These are phyloP conservation scores for Teratosphaeria epicoccoides DNA, from an alignment of 2,329 filamentous ascomycete genomes.

Conservation along the genomic window DNA sequence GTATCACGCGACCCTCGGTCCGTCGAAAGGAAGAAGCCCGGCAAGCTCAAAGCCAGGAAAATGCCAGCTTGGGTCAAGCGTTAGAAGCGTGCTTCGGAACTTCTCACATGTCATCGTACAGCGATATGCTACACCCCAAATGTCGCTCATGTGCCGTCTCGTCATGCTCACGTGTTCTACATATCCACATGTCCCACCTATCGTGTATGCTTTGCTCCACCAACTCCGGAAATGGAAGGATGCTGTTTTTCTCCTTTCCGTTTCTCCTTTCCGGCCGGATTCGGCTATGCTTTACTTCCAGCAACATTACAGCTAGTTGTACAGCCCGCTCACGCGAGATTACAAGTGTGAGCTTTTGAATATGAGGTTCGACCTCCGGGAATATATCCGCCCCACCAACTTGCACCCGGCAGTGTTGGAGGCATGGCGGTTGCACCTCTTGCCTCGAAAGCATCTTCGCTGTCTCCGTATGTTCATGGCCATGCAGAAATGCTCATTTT, in stretches of 20 bases:
- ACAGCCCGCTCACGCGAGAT: background rate
- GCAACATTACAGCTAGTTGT: background rate
- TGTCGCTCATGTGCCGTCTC: background rate
- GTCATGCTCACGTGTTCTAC: background rate
- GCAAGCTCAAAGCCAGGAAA: slow-evolving; percentile 93
- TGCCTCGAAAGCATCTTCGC: no score
- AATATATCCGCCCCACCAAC: no score
- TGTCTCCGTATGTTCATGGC: no score
- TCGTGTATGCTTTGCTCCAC: background rate
- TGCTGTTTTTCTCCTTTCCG: background rate
- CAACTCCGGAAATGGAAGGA: background rate
- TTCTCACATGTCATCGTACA: background rate
- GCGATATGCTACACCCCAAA: background rate
- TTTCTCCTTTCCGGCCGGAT: no score
- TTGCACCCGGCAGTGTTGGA: no score
- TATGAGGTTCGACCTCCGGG: background rate
- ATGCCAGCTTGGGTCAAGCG: slow-evolving; percentile 96
- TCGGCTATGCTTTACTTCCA: background rate
- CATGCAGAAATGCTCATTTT: background rate
- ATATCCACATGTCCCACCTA: background rate
- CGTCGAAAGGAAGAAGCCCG: slow-evolving; percentile 97
- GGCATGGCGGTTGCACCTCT: no score
- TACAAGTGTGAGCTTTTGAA: background rate
- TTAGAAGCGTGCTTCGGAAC: slow-evolving; percentile 24
- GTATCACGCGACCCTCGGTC: slow-evolving; percentile 81